These are phyloP conservation scores for Exutisphaerella laricina DNA, from an alignment of 2,329 filamentous ascomycete genomes.

Conservation along the genomic window DNA sequence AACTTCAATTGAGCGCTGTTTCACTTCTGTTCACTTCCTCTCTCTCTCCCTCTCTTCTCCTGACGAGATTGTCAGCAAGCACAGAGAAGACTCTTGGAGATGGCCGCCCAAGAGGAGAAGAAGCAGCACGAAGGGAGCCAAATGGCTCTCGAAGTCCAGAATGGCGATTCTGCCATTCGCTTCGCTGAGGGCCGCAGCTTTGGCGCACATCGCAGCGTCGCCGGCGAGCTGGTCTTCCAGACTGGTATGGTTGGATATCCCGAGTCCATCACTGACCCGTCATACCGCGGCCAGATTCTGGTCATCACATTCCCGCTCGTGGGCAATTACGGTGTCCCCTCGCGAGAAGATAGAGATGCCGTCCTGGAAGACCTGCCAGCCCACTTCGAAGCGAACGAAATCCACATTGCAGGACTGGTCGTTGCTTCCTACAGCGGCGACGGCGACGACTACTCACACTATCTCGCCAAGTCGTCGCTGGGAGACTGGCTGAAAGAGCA, in stretches of 20 bases:
- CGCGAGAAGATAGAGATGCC: conserved; percentile 75
- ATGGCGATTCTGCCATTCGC: conserved; percentile 58
- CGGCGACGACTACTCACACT: conserved; percentile 93
- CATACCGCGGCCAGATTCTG: conserved; percentile 87
- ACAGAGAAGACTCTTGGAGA: conserved; percentile 18
- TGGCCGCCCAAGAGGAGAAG: conserved; percentile 27
- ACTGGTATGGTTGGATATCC: conserved; percentile 99
- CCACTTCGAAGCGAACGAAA: conserved; percentile 86
- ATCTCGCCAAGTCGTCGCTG: conserved; percentile 82
- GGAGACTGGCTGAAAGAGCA: conserved; percentile 96
- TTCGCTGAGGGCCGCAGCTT: conserved; percentile 94
- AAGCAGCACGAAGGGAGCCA: conserved; percentile 18
- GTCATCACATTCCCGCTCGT: conserved; percentile 94
- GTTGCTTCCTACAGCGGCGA: conserved; percentile 89
- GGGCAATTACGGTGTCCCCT: conserved; percentile 96
- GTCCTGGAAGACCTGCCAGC: conserved; percentile 80
- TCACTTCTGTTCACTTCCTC: no score
- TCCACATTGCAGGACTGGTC: conserved; percentile 89
- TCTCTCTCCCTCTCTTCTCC: conserved; percentile 5
- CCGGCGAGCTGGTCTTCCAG: conserved; percentile 97
- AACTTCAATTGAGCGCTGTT: no score
- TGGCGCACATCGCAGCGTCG: conserved; percentile 87
- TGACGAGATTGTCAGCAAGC: conserved; percentile 2
- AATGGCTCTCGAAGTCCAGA: conserved; percentile 85
- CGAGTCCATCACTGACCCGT: conserved; percentile 83